Base-by-base conservation (phyloP, 1,284 basidiomycete genomes). In the Ganoderma lingzhi region DNA sequence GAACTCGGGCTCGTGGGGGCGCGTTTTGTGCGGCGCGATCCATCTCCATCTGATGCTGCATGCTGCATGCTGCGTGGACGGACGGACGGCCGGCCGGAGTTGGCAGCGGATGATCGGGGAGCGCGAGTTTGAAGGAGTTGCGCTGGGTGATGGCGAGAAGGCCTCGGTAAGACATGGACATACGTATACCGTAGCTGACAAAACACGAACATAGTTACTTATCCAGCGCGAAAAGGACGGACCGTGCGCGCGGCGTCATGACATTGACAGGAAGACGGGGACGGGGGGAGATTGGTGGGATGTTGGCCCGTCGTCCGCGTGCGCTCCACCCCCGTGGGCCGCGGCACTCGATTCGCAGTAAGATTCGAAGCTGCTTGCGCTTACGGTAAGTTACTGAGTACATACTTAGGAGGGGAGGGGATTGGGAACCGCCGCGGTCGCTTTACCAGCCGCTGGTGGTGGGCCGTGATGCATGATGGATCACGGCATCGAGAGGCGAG, bases 91-190 rank as follows among this genome's bases (percentile, higher is more conserved):
- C n/a, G 45, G 45, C n/a, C 45, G 45, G 45, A 48, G n/a, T 5
- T n/a, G n/a, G n/a, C 6, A 48, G 45, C 10, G 42, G 42, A 12
- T 44, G 48, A 51, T 51, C 48, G 48, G 48, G 23, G 23, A 28
- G 23, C 48, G 48, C 23, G 48, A 51, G 48, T 28, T 51, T 51
- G 48, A 51, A 51, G 23, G 48, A 14, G 48, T 28, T 28, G 48
- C 48, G 48, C 48, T 51, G 48, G 23, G 48, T 51, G 48, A 51
- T 51, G 48, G 48, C 23, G 48, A 51, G 23, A 51, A 23, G 45
- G 17, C 23, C 23, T 23, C 23, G 35, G 35, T 35, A 0, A 35
- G 35, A 35, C 45, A 44, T 44, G 42, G n/a, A 23, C 10, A 28
- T 12, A 23, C 2, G 9, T 3, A 35, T 8, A 35, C 4, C 35